Evolutionary conservation across 2,329 filamentous ascomycete genomes (phyloP), one percentile per base, ranked within the genome.

Genomic region (Fusarium pininemorale): DNA sequence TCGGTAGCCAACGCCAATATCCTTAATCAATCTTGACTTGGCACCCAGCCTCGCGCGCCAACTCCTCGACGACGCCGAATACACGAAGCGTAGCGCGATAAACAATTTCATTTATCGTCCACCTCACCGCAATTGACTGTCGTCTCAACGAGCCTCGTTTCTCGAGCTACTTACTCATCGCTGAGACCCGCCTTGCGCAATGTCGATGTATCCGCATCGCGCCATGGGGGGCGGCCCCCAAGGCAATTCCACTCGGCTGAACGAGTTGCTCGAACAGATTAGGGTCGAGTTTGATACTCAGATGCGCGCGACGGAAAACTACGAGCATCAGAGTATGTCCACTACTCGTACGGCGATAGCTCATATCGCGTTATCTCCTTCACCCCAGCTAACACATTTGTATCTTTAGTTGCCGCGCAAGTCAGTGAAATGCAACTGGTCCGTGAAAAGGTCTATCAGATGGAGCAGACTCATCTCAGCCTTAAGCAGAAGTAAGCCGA

Each of bases 381-480:
- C 26, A 53, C 32, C n/a, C 69, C 59, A 54, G 57, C 78, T 80
- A 80, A 75, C 67, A 67, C 44, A 66, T 54, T 37, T 57, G 66
- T 70, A 70, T 63, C 64, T 78, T 76, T 82, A 98, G 96, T 98
- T 81, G 91, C 94, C 66, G 90, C 91, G 56, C 96, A 99, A 82
- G 92, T 98, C 74, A 92, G 96, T 80, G 96, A 99, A 85, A 96
- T 98, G 89, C 94, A 98, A 81, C 90, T 98, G 80, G 94, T 99
- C 56, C 90, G 95, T 73, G 93, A 95, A 81, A 98, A 98, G 84
- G 94, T 99, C 69, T 98, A 94, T 80, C 90, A 94, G 78, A 91
- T 99, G 82, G 96, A 99, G 83, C 95, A 97, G 81, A 90, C 92
- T 55, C 96, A 98, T 80, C 89, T 96, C 79, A 90, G 90, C 60